These are phyloP conservation scores for Calonectria honghensis DNA, from an alignment of 2,329 filamentous ascomycete species.

Conservation along the genomic window DNA sequence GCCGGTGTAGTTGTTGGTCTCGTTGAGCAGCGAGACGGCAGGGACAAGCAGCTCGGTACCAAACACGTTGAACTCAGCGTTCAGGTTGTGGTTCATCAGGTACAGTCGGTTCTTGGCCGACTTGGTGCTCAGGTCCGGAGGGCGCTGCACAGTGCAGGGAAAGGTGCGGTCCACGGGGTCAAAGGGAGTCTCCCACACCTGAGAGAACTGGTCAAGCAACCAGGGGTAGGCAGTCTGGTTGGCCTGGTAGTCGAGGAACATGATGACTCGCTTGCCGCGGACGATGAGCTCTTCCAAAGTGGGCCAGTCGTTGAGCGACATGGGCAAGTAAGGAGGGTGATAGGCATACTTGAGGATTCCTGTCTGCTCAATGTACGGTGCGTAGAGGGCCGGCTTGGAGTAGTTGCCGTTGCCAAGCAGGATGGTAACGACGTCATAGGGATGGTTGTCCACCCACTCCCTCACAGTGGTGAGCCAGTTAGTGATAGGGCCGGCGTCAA, in stretches of 20 bases:
- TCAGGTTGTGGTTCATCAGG: conserved; percentile 93
- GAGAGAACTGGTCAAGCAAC: conserved; percentile 89
- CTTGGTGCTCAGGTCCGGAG: conserved; percentile 76
- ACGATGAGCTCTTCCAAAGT: conserved; percentile 86
- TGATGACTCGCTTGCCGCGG: conserved; percentile 80
- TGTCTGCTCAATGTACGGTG: conserved; percentile 79
- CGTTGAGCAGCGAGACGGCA: conserved; percentile 80
- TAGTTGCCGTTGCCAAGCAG: conserved; percentile 90
- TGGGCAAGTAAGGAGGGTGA: conserved; percentile 80
- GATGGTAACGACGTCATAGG: conserved; percentile 91
- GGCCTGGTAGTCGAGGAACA: conserved; percentile 91
- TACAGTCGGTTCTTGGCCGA: conserved; percentile 81
- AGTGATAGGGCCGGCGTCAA: conserved; percentile 87
- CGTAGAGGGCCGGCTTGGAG: conserved; percentile 78
- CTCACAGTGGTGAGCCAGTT: conserved; percentile 82
- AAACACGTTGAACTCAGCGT: conserved; percentile 82
- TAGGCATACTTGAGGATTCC: conserved; percentile 86
- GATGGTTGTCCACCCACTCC: conserved; percentile 83
- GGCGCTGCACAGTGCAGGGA: conserved; percentile 86
- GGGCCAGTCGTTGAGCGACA: conserved; percentile 87
- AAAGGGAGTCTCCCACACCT: conserved; percentile 95
- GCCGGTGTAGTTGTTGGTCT: conserved; percentile 81
- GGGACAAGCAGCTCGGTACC: conserved; percentile 81
- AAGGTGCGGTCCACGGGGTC: conserved; percentile 79
- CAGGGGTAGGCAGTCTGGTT: conserved; percentile 87